Evolutionary conservation across 306 rosid genomes (phyloP).

Genomic region (Lathyrus tuberosus): DNA sequence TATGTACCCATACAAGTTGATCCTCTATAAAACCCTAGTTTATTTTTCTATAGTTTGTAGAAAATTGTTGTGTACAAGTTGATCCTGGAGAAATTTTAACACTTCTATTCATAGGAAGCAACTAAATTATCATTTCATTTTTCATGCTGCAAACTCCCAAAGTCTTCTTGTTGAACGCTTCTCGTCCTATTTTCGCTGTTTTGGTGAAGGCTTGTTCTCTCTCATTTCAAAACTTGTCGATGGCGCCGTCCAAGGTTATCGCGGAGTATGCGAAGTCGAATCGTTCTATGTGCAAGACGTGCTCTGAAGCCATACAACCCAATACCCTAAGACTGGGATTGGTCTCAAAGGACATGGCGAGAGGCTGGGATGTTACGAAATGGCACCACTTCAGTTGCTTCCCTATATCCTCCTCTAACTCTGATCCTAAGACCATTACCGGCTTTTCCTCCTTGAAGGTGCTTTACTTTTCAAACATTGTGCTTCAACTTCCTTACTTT

Average conservation of each 20-base stretch:
- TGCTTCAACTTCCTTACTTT: too few species aligned
- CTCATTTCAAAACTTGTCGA: slow-evolving; percentile 4
- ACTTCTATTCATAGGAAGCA: too few species aligned
- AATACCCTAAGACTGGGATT: slow-evolving; percentile 59
- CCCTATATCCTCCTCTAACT: slow-evolving; percentile 35
- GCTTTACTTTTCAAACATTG: neutral
- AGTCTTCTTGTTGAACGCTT: neutral
- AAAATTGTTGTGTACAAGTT: too few species aligned
- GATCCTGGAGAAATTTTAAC: too few species aligned
- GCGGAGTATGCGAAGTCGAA: slow-evolving; percentile 72
- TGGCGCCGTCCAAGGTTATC: slow-evolving; percentile 44
- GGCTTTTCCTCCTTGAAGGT: slow-evolving; percentile 70
- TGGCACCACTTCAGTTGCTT: slow-evolving; percentile 80
- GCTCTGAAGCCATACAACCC: slow-evolving; percentile 50
- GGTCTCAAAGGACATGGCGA: slow-evolving; percentile 46
- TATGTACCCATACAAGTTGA: too few species aligned
- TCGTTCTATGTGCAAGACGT: slow-evolving; percentile 65
- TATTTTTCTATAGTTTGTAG: too few species aligned
- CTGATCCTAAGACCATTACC: slow-evolving; percentile 34
- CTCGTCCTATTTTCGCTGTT: neutral
- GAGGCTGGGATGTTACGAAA: slow-evolving; percentile 46
- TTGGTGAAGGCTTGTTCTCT: neutral
- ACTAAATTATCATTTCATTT: too few species aligned
- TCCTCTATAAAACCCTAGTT: too few species aligned
- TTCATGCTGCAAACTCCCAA: neutral